Evolutionary conservation across 2,329 filamentous ascomycete species (phyloP).

Genomic region (Achaetomium macrosporum): DNA sequence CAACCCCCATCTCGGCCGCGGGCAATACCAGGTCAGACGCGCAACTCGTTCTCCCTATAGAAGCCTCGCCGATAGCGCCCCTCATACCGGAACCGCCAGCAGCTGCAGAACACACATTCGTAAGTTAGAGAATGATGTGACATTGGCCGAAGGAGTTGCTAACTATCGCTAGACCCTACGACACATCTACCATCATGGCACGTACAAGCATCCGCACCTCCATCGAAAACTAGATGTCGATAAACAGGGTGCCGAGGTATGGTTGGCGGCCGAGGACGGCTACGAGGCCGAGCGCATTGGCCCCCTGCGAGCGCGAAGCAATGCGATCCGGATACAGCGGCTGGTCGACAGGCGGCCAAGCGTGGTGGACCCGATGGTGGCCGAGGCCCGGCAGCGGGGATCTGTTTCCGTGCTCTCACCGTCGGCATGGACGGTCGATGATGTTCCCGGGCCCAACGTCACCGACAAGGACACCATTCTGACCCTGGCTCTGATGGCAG

Average conservation of each 20-base stretch:
- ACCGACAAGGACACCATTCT: conserved; percentile 81
- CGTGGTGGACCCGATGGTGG: conserved; percentile 73
- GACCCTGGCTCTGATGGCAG: conserved; percentile 79
- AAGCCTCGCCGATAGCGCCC: conserved; percentile 37
- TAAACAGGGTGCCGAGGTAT: conserved; percentile 53
- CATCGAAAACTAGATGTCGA: conserved; percentile 70
- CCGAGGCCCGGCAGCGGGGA: conserved; percentile 63
- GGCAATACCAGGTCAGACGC: conserved; percentile 30
- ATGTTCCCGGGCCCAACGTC: conserved; percentile 71
- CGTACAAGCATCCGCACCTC: conserved; percentile 68
- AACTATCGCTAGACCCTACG: conserved; percentile 53
- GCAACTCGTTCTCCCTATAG: conserved; percentile 40
- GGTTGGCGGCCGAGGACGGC: conserved; percentile 55
- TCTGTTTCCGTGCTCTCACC: conserved; percentile 61
- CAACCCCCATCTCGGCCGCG: conserved; percentile 34
- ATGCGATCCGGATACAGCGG: conserved; percentile 66
- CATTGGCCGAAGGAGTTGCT: neutral
- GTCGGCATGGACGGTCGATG: conserved; percentile 77
- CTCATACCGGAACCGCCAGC: conserved; percentile 39
- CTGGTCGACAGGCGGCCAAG: conserved; percentile 71
- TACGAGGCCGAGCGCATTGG: conserved; percentile 46
- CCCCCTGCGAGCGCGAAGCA: conserved; percentile 57
- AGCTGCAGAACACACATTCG: conserved; percentile 52
- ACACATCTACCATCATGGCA: conserved; percentile 90
- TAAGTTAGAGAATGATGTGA: conserved; percentile 26